Conservation (phyloP, 2,329 filamentous ascomycete genomes). For the Taxawa tesnikishii region DNA sequence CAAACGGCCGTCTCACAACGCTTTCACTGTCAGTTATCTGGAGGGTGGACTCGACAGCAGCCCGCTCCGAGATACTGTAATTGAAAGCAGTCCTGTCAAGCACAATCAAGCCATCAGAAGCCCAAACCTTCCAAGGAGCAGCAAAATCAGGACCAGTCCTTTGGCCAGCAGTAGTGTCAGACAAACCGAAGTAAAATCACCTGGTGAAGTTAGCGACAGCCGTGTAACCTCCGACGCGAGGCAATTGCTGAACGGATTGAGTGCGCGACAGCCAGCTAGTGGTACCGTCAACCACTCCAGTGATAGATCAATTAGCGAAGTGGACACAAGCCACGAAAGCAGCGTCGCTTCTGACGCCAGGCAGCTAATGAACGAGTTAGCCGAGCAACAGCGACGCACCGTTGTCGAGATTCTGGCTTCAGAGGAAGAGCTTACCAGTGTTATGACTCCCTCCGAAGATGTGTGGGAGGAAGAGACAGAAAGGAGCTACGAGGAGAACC, state of each 20-base stretch:
- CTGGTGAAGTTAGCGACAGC: neutral
- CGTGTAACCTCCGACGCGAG: slow-evolving; percentile 16
- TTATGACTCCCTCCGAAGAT: neutral
- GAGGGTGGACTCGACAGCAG: too few relatives aligned
- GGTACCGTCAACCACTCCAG: neutral
- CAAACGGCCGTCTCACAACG: too few relatives aligned
- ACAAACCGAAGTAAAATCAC: too few relatives aligned
- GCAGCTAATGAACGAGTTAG: slow-evolving; percentile 15
- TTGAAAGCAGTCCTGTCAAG: slow-evolving; percentile 13
- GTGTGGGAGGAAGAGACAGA: slow-evolving; percentile 3
- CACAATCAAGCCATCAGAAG: slow-evolving; percentile 8
- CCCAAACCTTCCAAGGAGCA: slow-evolving; percentile 9
- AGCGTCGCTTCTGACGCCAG: slow-evolving; percentile 18
- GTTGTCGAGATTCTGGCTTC: neutral
- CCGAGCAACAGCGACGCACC: slow-evolving; percentile 4
- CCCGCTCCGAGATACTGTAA: slow-evolving; percentile 6
- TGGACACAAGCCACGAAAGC: slow-evolving; percentile 2
- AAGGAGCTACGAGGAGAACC: slow-evolving; percentile 20
- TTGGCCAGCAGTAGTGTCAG: neutral
- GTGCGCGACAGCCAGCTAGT: neutral
- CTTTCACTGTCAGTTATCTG: too few relatives aligned
- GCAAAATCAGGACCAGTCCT: slow-evolving; percentile 9
- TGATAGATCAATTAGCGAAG: neutral
- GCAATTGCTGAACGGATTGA: slow-evolving; percentile 6
- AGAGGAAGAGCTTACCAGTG: neutral